Evolutionary conservation across 441 rosid species (phyloP).

Genomic region (Melastoma candidum): DNA sequence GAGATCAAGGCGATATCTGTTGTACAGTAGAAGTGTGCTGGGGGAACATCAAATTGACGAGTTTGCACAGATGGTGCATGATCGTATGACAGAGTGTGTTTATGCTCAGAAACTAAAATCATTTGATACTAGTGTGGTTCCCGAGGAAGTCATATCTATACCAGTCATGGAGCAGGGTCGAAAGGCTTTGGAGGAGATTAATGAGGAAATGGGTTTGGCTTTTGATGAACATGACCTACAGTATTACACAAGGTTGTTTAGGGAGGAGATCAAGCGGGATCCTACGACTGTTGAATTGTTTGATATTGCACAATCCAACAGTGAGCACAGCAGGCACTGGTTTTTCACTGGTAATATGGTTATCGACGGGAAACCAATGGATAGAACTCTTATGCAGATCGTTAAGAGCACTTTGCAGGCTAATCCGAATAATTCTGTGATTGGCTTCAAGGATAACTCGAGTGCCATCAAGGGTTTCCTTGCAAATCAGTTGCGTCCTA

Average conservation of each 20-base stretch:
- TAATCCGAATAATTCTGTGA: conserved; percentile 76
- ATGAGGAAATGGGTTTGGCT: conserved; percentile 87
- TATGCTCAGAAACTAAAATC: conserved; percentile 51
- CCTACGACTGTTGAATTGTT: conserved; percentile 89
- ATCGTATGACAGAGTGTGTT: conserved; percentile 85
- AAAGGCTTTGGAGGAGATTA: conserved; percentile 79
- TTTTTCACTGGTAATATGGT: conserved; percentile 83
- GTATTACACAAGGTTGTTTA: conserved; percentile 68
- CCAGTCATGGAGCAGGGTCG: conserved; percentile 88
- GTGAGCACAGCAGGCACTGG: conserved; percentile 96
- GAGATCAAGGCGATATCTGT: conserved; percentile 75
- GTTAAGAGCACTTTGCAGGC: conserved; percentile 88
- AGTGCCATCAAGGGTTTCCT: conserved; percentile 87
- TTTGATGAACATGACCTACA: conserved; percentile 94
- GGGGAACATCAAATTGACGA: conserved; percentile 45
- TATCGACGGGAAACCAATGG: conserved; percentile 76
- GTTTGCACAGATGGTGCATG: conserved; percentile 80
- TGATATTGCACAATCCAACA: conserved; percentile 92
- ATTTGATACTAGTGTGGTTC: conserved; percentile 59
- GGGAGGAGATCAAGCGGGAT: conserved; percentile 63
- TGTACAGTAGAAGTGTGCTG: conserved; percentile 48
- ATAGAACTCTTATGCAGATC: conserved; percentile 84
- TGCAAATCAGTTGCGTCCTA: conserved; percentile 61
- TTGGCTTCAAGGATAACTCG: conserved; percentile 89
- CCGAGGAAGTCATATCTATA: conserved; percentile 61